phyloP scores from a whole-genome alignment of 495 filamentous ascomycete species.

The Trichoderma orchidacearum region DNA sequence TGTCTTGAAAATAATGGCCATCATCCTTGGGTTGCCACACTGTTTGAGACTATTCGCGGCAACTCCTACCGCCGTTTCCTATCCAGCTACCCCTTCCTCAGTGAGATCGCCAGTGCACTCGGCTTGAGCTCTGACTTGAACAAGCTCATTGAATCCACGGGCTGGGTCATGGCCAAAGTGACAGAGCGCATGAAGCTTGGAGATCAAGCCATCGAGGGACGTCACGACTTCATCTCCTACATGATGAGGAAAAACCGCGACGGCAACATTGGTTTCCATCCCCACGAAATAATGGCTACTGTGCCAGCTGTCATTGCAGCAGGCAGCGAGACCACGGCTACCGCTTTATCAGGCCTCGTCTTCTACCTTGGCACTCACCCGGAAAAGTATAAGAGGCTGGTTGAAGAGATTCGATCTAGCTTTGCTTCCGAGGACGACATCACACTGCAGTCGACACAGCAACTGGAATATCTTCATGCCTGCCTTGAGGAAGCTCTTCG shows the following conservation, averaged over 20 bases:
- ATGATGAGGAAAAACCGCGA: background rate
- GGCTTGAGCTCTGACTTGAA: background rate
- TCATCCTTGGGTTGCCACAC: constrained; percentile 13
- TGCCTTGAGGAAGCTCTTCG: constrained; percentile 44
- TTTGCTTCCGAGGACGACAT: constrained; percentile 40
- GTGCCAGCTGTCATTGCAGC: constrained; percentile 20
- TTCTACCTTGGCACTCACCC: constrained; percentile 32
- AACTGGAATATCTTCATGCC: constrained; percentile 41
- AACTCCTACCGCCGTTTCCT: background rate
- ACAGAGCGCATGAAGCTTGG: background rate
- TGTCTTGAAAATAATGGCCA: constrained; percentile 21
- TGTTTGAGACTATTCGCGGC: background rate
- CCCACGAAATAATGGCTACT: background rate
- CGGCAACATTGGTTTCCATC: background rate
- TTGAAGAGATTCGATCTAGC: constrained; percentile 34
- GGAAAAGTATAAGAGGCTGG: constrained; percentile 23
- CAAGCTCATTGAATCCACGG: background rate
- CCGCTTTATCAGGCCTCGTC: constrained; percentile 34
- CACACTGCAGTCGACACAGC: constrained; percentile 19
- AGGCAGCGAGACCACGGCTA: constrained; percentile 44
- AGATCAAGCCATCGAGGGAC: background rate
- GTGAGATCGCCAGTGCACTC: background rate
- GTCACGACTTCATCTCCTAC: background rate
- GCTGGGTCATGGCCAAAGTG: background rate
- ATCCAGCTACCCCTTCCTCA: background rate